Percentiles rank a stretch among this genome's conserved stretches.
phyloP scores from a whole-genome alignment of 805 yeast genomes.

The Wickerhamomyces rabaulensis region DNA sequence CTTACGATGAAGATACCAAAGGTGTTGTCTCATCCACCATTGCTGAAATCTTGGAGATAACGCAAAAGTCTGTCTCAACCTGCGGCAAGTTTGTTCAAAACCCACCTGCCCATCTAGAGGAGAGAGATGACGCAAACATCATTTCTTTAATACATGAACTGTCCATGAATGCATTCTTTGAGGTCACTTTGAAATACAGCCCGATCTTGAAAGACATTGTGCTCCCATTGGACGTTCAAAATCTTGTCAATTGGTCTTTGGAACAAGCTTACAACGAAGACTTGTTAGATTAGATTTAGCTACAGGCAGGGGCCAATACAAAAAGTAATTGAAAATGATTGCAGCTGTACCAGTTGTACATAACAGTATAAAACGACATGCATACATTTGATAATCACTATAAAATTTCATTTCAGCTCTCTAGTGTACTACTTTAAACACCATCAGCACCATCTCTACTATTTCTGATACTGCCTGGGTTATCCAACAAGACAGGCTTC shows the following conservation, averaged over 20 bases:
- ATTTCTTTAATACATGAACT: slow-evolving; percentile 57
- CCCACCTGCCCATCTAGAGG: slow-evolving; percentile 23
- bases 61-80: slow-evolving; percentile 57
- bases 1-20: slow-evolving; percentile 59
- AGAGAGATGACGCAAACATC: slow-evolving; percentile 31
- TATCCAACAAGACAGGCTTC: slow-evolving; percentile 85
- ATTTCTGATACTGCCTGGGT: slow-evolving; percentile 17
- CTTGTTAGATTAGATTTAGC: slow-evolving; percentile 19
- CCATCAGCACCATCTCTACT: slow-evolving; percentile 10
- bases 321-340: neutral
- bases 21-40: slow-evolving; percentile 49
- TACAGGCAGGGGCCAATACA: too few species aligned
- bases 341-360: neutral
- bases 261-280: slow-evolving; percentile 54
- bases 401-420: neutral
- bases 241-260: slow-evolving; percentile 67
- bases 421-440: neutral
- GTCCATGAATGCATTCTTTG: slow-evolving; percentile 58
- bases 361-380: too few species aligned
- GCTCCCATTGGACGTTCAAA: slow-evolving; percentile 56
- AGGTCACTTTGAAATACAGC: slow-evolving; percentile 60
- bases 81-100: slow-evolving; percentile 41
- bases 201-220: slow-evolving; percentile 59
- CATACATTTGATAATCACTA: neutral
- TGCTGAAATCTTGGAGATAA: slow-evolving; percentile 51